Conservation (phyloP, 257 asterid species). For the Dorcoceras hygrometricum region DNA sequence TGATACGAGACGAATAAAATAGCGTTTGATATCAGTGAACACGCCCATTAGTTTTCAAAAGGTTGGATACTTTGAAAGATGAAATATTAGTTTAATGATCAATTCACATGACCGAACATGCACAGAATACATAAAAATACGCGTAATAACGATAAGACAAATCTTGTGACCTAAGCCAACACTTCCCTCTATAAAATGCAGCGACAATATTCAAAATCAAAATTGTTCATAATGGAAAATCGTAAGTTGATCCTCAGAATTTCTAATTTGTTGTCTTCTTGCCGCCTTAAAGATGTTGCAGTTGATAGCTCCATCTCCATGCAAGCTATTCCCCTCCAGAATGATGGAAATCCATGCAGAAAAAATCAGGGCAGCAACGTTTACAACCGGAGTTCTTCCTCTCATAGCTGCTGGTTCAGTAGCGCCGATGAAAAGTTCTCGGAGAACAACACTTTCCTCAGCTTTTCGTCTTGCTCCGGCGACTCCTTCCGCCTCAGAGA, state of each 20-base stretch:
- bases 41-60: no score
- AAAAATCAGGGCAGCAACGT: background rate
- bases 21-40: no score
- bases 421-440: conserved; percentile 19
- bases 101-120: no score
- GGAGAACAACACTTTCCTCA: conserved; percentile 27
- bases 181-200: background rate
- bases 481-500: conserved; percentile 36
- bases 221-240: conserved; percentile 27
- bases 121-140: no score
- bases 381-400: conserved; percentile 27
- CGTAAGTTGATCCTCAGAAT: conserved; percentile 32
- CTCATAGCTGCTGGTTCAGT: conserved; percentile 42
- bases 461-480: conserved; percentile 38
- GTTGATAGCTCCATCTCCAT: conserved; percentile 31
- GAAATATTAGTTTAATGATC: no score
- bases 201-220: background rate
- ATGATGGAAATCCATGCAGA: background rate
- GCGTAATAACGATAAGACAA: no score
- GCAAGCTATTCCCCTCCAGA: background rate
- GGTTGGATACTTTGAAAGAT: no score
- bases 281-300: conserved; percentile 37
- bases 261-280: conserved; percentile 44
- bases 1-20: no score
- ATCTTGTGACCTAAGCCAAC: background rate